Evolutionary conservation across 2,329 filamentous ascomycete species (phyloP), one percentile per base, ranked within the genome.

Genomic region (Botryosphaeria agaves): DNA sequence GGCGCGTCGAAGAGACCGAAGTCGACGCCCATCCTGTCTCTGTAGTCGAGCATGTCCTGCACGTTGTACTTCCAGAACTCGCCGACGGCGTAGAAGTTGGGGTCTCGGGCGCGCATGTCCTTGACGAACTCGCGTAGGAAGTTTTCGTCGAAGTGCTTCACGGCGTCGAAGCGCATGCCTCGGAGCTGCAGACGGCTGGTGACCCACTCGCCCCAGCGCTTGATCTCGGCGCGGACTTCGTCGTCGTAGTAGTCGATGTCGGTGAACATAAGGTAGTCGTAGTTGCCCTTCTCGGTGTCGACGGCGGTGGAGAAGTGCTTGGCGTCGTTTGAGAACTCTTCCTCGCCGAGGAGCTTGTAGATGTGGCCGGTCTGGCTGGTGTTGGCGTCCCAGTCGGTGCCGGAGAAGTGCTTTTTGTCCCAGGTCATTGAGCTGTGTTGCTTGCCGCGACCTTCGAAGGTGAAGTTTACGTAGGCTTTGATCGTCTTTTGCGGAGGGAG

Each of bases 111-210:
- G 42, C 66, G 66, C 34, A 79, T 51, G 27, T 65, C 55, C 5
- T 56, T 53, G 30, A 80, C 64, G 51, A 78, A 78, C n/a, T 70
- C 61, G 25, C 61, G 62, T 18, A 75, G 62, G 43, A 82, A 82
- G n/a, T 61, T 57, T 34, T 67, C 65, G 17, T 69, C 75, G 49
- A 74, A 79, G 51, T 83, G 77, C 51, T 80, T 77, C 18, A 74
- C 70, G 8, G 76, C 77, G 46, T 83, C 77, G 30, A 82, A 64
- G 12, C 77, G 62, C 47, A 82, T 73, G 1, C 76, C 76, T 36
- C 64, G 61, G 7, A 82, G 53, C 0, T 66, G 65, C 0, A 79
- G 45, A 35, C 73, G 58, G 5, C 65, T 54, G 1, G 66, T 62
- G 33, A 83, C 59, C 77, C 77, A 83, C 4, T 64, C 54, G 2